Conservation (phyloP, 192 early-diverging fungal species). For the Coemansia sp. region DNA sequence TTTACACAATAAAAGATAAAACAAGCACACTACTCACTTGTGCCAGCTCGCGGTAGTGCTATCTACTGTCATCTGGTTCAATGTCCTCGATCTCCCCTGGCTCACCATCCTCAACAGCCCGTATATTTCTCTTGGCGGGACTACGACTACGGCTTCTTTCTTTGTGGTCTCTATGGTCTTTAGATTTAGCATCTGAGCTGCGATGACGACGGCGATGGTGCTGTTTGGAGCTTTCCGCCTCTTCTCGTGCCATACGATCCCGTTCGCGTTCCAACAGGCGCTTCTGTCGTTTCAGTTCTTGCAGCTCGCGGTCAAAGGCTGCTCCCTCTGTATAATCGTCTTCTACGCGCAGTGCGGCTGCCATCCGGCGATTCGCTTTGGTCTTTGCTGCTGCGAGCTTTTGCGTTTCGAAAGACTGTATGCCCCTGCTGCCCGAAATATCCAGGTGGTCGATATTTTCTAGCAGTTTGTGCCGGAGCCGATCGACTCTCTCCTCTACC, state of each 20-base stretch:
- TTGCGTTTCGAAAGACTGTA: conserved; percentile 69
- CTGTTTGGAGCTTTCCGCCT: conserved; percentile 1
- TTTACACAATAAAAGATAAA: neutral
- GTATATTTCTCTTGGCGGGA: neutral
- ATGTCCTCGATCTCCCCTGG: conserved; percentile 53
- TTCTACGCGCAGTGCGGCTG: conserved; percentile 67
- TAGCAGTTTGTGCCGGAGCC: conserved; percentile 61
- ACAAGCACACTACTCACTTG: neutral
- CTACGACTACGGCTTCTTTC: neutral
- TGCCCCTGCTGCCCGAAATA: conserved; percentile 4
- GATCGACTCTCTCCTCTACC: conserved; percentile 64
- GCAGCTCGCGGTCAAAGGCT: conserved; percentile 67
- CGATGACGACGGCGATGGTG: neutral
- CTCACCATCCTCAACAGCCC: conserved; percentile 42
- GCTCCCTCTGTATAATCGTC: conserved; percentile 69
- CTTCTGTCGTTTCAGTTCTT: conserved; percentile 55
- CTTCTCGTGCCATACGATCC: conserved; percentile 7
- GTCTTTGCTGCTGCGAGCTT: conserved; percentile 69
- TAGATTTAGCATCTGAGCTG: conserved; percentile 4
- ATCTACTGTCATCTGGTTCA: neutral
- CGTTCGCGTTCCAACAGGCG: conserved; percentile 28
- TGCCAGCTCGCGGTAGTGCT: neutral
- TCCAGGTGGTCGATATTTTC: conserved; percentile 49
- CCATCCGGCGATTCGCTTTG: conserved; percentile 63
- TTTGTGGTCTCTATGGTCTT: conserved; percentile 5